Evolutionary conservation across 805 yeast genomes (phyloP), one percentile per base, ranked within the genome.

Genomic region (Metschnikowia santaceciliae): DNA sequence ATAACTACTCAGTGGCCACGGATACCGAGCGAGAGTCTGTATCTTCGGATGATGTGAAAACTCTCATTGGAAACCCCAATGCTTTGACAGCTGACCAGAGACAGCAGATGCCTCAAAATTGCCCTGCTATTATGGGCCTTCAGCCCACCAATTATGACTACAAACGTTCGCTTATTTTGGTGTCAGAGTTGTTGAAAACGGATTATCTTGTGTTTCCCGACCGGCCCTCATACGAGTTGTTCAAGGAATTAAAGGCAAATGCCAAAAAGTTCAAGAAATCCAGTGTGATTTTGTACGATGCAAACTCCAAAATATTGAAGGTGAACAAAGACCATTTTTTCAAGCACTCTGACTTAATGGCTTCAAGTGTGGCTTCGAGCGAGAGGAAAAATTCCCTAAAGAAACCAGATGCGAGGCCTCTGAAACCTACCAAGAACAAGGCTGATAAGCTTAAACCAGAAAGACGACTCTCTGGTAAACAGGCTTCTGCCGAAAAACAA

Each of bases 111-210:
- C 47, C 33, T 11, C 34, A 34, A 22, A 15, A 35, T 4, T 35
- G 30, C 10, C 33, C 33, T 6, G 30, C 41, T 17, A 42, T 72
- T 7, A 50, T 71, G 62, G 56, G 53, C 22, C 59, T 57, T 40
- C 54, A 46, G 8, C 54, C 64, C 3, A 50, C 62, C 5, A 42
- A 46, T 20, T 74, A 56, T 52, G 61, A 60, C 48, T 46, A 60
- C 36, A 72, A 71, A 54, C 57, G 76, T 6, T 57, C 56, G 32
- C 52, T 66, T 33, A 52, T 72, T 8, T 50, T 72, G n/a, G 75
- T 62, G 2, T 57, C 60, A 23, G 76, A 70, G 50, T 59, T 70
- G 50, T 57, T 73, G 54, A 67, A 66, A 45, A 57, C 57, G 40
- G 55, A 53, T 39, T 56, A 58, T 11, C 66, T 62, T 50, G 56